phyloP scores from a whole-genome alignment of 164 flowering plant species.

The Platanus orientalis region DNA sequence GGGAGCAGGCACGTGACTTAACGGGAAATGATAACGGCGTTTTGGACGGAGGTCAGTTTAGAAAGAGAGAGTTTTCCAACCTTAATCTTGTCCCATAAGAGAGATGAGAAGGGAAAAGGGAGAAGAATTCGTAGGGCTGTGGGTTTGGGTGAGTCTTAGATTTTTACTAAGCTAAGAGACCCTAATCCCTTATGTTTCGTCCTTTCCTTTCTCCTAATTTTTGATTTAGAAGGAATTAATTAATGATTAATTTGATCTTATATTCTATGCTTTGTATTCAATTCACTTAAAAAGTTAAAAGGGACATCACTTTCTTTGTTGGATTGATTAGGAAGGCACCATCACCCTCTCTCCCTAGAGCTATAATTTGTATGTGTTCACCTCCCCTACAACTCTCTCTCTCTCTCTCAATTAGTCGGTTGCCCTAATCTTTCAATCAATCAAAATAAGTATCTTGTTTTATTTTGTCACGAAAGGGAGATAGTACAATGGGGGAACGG shows the following conservation, averaged over 20 bases:
- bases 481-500: neutral
- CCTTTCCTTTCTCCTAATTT: neutral
- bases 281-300: neutral
- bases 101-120: too few relatives aligned
- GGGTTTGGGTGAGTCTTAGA: conserved; percentile 2
- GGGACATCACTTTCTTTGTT: conserved; percentile 4
- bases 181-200: neutral
- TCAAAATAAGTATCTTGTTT: neutral
- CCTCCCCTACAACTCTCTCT: neutral
- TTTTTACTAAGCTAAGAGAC: neutral
- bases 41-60: neutral
- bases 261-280: conserved; percentile 1
- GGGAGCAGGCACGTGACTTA: conserved; percentile 14
- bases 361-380: neutral
- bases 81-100: too few relatives aligned
- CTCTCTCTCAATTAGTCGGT: neutral
- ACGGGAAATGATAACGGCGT: conserved; percentile 10
- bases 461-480: neutral
- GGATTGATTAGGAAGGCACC: conserved; percentile 1
- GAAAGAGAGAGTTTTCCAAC: neutral
- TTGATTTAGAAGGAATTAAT: neutral
- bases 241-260: neutral
- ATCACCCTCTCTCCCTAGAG: neutral
- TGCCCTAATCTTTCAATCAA: neutral
- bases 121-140: neutral